These are phyloP conservation scores for Termitomyces sp. DNA, from an alignment of 768 basidiomycete genomes.

Conservation along the genomic window DNA sequence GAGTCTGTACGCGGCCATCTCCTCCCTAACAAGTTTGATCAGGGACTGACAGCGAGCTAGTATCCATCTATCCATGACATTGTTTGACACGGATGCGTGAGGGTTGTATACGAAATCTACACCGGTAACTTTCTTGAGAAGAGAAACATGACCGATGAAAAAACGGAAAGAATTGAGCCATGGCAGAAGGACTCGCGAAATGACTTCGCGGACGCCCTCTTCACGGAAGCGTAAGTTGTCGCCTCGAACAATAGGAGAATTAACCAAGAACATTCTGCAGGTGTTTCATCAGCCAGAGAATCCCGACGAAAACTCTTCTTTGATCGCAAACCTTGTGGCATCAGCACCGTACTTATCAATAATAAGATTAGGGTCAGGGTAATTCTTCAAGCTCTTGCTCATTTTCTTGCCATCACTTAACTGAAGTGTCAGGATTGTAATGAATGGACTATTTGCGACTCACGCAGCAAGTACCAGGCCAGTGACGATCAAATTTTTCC, in stretches of 20 bases:
- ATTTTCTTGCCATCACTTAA: constrained; percentile 96
- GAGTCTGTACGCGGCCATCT: constrained; percentile 96
- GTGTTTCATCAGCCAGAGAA: not conserved
- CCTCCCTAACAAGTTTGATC: constrained; percentile 85
- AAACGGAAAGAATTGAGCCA: constrained; percentile 99
- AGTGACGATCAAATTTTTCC: constrained; percentile 97
- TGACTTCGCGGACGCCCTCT: constrained; percentile 94
- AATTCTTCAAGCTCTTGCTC: constrained; percentile 97
- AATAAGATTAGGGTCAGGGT: constrained; percentile 91
- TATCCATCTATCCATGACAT: constrained; percentile 99
- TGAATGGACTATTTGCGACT: constrained; percentile 33
- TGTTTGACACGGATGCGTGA: constrained; percentile 77
- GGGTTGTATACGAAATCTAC: constrained; percentile 83
- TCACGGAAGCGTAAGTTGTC: constrained; percentile 98
- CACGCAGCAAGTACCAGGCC: constrained; percentile 94
- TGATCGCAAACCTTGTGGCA: constrained; percentile 68
- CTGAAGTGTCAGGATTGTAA: constrained; percentile 1
- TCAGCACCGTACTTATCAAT: constrained; percentile 94
- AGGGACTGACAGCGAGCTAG: constrained; percentile 97
- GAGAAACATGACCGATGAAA: constrained; percentile 91
- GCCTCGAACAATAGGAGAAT: constrained; percentile 96
- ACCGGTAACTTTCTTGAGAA: constrained; percentile 78
- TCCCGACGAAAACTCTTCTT: not conserved
- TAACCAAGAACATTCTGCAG: constrained; percentile 92
- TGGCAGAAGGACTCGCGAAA: constrained; percentile 93